phyloP scores from a whole-genome alignment of 1,139 yeast genomes.

The Debaryomycetaceae sp. region DNA sequence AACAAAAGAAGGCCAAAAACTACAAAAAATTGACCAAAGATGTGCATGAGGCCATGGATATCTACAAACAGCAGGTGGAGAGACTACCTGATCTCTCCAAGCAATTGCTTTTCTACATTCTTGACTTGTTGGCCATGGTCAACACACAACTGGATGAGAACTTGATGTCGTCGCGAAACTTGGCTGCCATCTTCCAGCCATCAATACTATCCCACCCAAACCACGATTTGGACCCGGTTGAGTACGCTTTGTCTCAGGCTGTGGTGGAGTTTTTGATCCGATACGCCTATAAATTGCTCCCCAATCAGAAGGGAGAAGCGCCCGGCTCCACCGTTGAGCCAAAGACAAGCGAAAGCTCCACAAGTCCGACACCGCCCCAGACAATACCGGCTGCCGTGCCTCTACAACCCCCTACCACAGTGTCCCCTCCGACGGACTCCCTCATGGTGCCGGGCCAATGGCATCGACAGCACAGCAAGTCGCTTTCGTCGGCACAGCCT shows the following conservation, averaged over 20 bases:
- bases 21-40: conserved; percentile 50
- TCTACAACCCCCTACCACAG: conserved; percentile 3
- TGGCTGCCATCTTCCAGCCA: conserved; percentile 96
- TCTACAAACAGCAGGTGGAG: conserved; percentile 65
- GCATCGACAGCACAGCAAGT: conserved; percentile 52
- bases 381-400: too few species aligned
- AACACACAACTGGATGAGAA: conserved; percentile 74
- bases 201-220: conserved; percentile 86
- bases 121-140: conserved; percentile 84
- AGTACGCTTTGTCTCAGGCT: conserved; percentile 80
- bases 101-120: conserved; percentile 80
- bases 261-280: conserved; percentile 88
- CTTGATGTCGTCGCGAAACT: conserved; percentile 86
- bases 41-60: conserved; percentile 64
- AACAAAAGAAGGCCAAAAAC: conserved; percentile 26
- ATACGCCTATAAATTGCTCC: conserved; percentile 74
- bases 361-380: too few species aligned
- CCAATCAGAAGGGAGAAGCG: conserved; percentile 25
- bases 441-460: conserved; percentile 1
- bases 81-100: conserved; percentile 66
- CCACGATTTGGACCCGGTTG: conserved; percentile 89
- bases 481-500: conserved; percentile 49
- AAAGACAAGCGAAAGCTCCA: too few species aligned
- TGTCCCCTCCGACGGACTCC: conserved; percentile 5
- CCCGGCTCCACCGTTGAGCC: conserved; percentile 4